phyloP scores from a whole-genome alignment of 2,329 filamentous ascomycete species.

The Rhinocladiella similis region DNA sequence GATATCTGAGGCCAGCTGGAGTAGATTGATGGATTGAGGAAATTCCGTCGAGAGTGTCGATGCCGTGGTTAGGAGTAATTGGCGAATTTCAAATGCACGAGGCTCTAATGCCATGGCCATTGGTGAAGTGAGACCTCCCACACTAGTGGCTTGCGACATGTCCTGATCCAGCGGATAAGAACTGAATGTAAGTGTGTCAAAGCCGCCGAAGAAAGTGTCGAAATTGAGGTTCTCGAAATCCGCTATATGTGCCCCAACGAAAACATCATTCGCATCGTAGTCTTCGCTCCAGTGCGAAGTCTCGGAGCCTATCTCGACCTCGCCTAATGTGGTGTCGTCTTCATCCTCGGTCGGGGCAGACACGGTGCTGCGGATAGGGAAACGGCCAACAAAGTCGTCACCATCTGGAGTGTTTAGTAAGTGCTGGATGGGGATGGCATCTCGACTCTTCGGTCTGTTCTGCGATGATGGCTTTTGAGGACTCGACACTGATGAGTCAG shows the following conservation, averaged over 20 bases:
- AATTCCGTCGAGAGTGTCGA: slow-evolving; percentile 9
- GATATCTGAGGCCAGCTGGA: slow-evolving; percentile 12
- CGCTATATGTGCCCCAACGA: slow-evolving; percentile 11
- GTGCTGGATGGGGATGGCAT: slow-evolving; percentile 25
- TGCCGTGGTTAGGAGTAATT: slow-evolving; percentile 15
- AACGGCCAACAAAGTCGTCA: slow-evolving; percentile 20
- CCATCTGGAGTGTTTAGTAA: slow-evolving; percentile 19
- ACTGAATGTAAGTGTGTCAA: slow-evolving; percentile 16
- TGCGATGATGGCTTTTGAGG: slow-evolving; percentile 6
- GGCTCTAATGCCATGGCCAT: slow-evolving; percentile 19
- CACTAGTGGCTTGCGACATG: slow-evolving; percentile 10
- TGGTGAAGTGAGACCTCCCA: slow-evolving; percentile 3
- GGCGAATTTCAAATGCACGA: slow-evolving; percentile 20
- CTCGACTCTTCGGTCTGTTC: slow-evolving; percentile 18
- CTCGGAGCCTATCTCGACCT: slow-evolving; percentile 21
- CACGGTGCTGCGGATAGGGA: slow-evolving; percentile 18
- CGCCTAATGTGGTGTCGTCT: slow-evolving; percentile 8
- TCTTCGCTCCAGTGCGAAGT: slow-evolving; percentile 25
- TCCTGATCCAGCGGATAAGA: slow-evolving; percentile 16
- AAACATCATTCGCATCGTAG: slow-evolving; percentile 18
- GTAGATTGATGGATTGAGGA: slow-evolving; percentile 12
- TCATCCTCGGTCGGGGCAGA: slow-evolving; percentile 10
- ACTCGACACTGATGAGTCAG: slow-evolving; percentile 8
- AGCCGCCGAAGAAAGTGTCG: slow-evolving; percentile 22
- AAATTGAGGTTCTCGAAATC: slow-evolving; percentile 16